Evolutionary conservation across 139 green algal genomes (phyloP).

Genomic region (Chara braunii): DNA sequence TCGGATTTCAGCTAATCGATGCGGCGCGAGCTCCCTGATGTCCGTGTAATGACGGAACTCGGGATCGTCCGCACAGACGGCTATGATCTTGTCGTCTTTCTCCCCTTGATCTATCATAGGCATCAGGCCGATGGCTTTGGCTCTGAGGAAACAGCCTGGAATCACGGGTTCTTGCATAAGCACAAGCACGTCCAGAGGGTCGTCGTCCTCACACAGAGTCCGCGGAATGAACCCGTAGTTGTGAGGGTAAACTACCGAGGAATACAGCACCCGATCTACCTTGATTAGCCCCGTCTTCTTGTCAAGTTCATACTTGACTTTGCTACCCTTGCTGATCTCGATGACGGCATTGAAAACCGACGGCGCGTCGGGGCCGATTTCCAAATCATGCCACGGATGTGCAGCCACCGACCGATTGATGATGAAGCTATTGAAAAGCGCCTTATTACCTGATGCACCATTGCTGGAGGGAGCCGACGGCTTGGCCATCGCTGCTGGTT

Average conservation of each 20-base stretch:
- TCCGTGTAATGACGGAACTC: constrained; percentile 80
- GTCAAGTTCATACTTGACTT: constrained; percentile 38
- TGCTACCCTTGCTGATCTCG: constrained; percentile 29
- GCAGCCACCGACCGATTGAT: constrained; percentile 26
- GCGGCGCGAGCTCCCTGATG: constrained; percentile 78
- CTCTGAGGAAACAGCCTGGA: constrained; percentile 28
- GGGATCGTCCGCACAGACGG: constrained; percentile 81
- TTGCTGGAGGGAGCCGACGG: background rate
- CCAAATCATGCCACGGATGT: constrained; percentile 30
- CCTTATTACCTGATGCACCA: too few relatives aligned
- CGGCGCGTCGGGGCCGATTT: constrained; percentile 11
- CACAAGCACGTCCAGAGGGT: constrained; percentile 86
- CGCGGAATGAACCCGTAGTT: constrained; percentile 83
- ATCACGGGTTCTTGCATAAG: constrained; percentile 62
- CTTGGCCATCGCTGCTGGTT: background rate
- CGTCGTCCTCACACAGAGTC: constrained; percentile 90
- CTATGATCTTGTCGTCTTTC: constrained; percentile 54
- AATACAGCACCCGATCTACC: constrained; percentile 91
- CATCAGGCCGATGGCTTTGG: constrained; percentile 80
- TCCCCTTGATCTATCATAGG: constrained; percentile 75
- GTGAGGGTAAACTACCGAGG: constrained; percentile 81
- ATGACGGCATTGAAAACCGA: constrained; percentile 47
- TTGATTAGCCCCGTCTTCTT: constrained; percentile 41
- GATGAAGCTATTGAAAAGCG: too few relatives aligned
- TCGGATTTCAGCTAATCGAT: constrained; percentile 54